Base-by-base conservation (phyloP, 2,329 filamentous ascomycete species). In the Ambrosiella beaveri region DNA sequence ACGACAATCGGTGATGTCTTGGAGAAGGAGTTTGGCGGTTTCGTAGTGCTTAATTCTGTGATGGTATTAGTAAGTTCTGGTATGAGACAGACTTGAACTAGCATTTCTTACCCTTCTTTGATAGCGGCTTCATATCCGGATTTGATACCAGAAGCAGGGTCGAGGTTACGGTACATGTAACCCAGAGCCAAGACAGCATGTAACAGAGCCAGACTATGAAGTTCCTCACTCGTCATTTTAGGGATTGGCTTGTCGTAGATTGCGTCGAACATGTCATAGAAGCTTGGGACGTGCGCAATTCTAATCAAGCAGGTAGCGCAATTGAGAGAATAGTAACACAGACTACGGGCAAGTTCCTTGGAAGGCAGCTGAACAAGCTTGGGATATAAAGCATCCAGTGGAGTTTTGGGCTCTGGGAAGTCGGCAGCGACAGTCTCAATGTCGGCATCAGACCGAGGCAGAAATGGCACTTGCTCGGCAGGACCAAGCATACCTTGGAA, bases 211-310 rank as follows among this genome's bases (percentile, higher is more conserved):
- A 89, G 68, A 60, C 85, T 86, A 36, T 77, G 75, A 56, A 81
- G 78, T 62, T 88, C 84, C 54, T 82, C 79, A 57, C 79, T 77
- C 6, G 75, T 77, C 63, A 81, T 80, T 56, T 74, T 76, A 19
- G 85, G 79, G 8, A 77, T 73, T 0, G 85, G 74, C 19, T 75
- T 81, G 62, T 85, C 80, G 68, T 95, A 96, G 44, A 96, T 76
- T 57, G 78, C 78, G 63, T 95, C 83, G 62, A 95, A 77, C 64
- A 80, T 82, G 60, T 79, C 77, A 70, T 85, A 88, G 67, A 95
- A 96, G 0, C 81, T 81, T 0, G 90, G 90, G 54, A 86, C 75
- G 65, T 96, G 89, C 4, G 95, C 79, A 58, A 91, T 83, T 41
- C 86, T 80, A 19, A 81, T 69, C 1, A 82, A 69, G 60, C 76